Base-by-base conservation (phyloP, 1,139 yeast genomes). In the Suhomyces taliae region DNA sequence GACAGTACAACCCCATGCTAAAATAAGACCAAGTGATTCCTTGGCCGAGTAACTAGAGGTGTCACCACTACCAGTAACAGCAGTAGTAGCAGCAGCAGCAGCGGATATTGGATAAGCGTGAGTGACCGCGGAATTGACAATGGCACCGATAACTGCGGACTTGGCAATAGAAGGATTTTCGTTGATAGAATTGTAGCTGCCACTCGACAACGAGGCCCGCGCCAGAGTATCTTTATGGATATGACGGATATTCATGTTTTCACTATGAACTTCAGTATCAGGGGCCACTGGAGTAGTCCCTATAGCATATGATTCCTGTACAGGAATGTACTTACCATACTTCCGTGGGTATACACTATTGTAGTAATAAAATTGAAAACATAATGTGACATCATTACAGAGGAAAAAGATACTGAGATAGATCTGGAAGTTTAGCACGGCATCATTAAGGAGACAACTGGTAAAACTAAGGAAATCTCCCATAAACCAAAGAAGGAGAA, bases 391-490 rank as follows among this genome's bases (percentile, higher is more conserved):
- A 62, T 91, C 98, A 57, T 90, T 87, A 47, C 78, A 66, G 44
- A 90, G 67, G 62, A 90, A 90, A 66, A 90, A 93, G 7, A 81
- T 56, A 31, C 96, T 88, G 43, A 91, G 71, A 33, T 85, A 70
- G 2, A 87, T 71, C 63, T 91, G 98, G 65, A 93, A 91, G 46
- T 79, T 74, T 57, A 93, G 70, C 51, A 72, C 77, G 10, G 87
- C 95, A 35, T 81, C 77, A 19, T 95, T 91, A 47, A 90, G 62
- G 12, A 90, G 57, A 56, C 97, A 90, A 38, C 97, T 95, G 8
- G 85, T 62, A 47, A 91, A 76, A 51, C 93, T 88, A 10, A 93
- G 74, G 27, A 87, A 74, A 62, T 93, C 99, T 5, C 98, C 99
- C 52, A 82, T 61, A 51, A 89, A 78, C 97, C 97, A 90, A 47